phyloP scores from a whole-genome alignment of 257 asterid species.

The Primulina eburnea region DNA sequence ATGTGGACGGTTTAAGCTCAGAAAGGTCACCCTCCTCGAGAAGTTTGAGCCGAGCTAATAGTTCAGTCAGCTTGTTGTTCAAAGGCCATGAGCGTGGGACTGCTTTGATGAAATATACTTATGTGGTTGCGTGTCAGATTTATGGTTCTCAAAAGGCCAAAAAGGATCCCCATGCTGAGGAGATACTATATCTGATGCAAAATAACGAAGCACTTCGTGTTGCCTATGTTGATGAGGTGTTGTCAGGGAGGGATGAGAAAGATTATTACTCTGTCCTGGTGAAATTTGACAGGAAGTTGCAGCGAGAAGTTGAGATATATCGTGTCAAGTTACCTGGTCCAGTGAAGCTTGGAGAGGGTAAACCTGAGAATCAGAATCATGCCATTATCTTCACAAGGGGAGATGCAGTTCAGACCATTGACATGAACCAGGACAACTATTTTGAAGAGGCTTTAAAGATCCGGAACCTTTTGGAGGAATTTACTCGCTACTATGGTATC shows the following conservation, averaged over 20 bases:
- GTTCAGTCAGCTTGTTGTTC: slow-evolving; percentile 63
- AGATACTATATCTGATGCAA: slow-evolving; percentile 83
- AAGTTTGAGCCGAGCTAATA: slow-evolving; percentile 75
- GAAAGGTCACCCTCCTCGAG: slow-evolving; percentile 59
- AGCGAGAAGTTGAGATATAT: slow-evolving; percentile 92
- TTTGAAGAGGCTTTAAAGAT: slow-evolving; percentile 98
- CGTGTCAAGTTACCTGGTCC: slow-evolving; percentile 97
- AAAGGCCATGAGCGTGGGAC: slow-evolving; percentile 98
- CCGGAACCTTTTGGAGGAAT: slow-evolving; percentile 95
- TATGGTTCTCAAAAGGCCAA: slow-evolving; percentile 96
- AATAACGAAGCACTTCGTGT: slow-evolving; percentile 95
- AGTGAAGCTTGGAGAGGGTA: slow-evolving; percentile 97
- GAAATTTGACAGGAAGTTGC: slow-evolving; percentile 73
- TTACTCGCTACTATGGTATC: slow-evolving; percentile 68
- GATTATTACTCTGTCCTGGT: slow-evolving; percentile 91
- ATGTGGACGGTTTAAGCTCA: slow-evolving; percentile 41
- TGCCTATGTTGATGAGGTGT: slow-evolving; percentile 98
- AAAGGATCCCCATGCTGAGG: slow-evolving; percentile 96
- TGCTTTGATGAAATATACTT: slow-evolving; percentile 89
- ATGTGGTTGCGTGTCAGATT: slow-evolving; percentile 96
- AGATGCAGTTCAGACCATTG: slow-evolving; percentile 97
- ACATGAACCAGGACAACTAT: slow-evolving; percentile 98
- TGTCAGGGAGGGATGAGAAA: slow-evolving; percentile 77
- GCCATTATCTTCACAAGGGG: slow-evolving; percentile 95
- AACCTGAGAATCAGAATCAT: slow-evolving; percentile 98